Percentiles rank a stretch among this genome's conserved stretches.
Evolutionary conservation across 805 yeast genomes (phyloP).

Genomic region (Candida oleophila): DNA sequence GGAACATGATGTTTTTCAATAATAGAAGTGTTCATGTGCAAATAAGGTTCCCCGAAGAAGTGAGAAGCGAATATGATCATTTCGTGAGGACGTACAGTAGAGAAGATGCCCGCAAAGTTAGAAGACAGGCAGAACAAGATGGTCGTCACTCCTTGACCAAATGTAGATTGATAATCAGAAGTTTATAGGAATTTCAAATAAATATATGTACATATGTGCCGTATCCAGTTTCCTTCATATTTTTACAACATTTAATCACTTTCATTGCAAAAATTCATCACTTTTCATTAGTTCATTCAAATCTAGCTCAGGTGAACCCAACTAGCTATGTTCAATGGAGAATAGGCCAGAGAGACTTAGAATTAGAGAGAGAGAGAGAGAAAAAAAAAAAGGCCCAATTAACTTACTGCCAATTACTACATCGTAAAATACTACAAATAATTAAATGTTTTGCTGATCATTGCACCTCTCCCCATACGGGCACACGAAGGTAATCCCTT

Average conservation of each 20-base stretch:
- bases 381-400: neutral
- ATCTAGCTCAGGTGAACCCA: too few relatives aligned
- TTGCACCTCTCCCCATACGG: slow-evolving; percentile 73
- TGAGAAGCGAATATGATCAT: neutral
- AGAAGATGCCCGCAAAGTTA: neutral
- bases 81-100: neutral
- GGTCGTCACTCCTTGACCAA: slow-evolving; percentile 1
- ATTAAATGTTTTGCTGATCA: slow-evolving; percentile 53
- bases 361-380: neutral
- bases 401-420: too few relatives aligned
- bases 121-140: neutral
- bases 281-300: too few relatives aligned
- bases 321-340: too few relatives aligned
- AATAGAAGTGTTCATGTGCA: slow-evolving; percentile 1
- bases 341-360: too few relatives aligned
- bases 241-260: too few relatives aligned
- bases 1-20: slow-evolving; percentile 6
- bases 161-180: slow-evolving; percentile 1
- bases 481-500: slow-evolving; percentile 75
- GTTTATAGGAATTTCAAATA: neutral
- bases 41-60: slow-evolving; percentile 1
- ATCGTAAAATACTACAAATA: neutral
- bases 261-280: too few relatives aligned
- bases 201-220: too few relatives aligned
- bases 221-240: too few relatives aligned